These are phyloP conservation scores for Stephanodiscus triporus DNA, from an alignment of 108 stramenopile genomes.

Conservation along the genomic window DNA sequence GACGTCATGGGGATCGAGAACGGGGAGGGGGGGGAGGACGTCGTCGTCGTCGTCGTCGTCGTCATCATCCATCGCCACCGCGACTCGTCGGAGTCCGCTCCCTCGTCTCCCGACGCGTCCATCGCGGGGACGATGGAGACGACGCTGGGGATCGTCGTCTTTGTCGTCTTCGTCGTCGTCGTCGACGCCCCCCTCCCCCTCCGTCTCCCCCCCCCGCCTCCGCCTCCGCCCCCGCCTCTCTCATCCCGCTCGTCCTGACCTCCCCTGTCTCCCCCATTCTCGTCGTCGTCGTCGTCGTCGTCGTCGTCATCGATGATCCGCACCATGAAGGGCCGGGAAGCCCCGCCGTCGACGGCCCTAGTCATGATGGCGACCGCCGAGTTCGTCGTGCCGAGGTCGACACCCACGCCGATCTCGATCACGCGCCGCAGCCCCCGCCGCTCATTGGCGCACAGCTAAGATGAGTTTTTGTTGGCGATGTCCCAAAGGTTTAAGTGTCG, in stretches of 20 bases:
- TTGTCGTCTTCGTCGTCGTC: neutral
- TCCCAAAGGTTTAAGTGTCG: too few species aligned
- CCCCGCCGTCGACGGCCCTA: slow-evolving; percentile 32
- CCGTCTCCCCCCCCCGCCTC: neutral
- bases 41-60: neutral
- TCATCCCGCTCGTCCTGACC: too few species aligned
- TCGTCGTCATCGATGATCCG: slow-evolving; percentile 4
- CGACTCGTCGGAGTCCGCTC: neutral
- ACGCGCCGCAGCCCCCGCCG: too few species aligned
- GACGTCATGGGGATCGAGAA: neutral
- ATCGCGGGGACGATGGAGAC: slow-evolving; percentile 17
- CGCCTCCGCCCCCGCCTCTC: too few species aligned
- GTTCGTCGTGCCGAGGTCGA: slow-evolving; percentile 94
- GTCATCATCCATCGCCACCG: neutral
- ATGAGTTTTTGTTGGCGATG: too few species aligned
- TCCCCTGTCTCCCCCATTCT: too few species aligned
- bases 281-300: neutral
- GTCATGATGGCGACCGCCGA: slow-evolving; percentile 85
- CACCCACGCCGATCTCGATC: slow-evolving; percentile 83
- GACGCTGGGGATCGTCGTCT: slow-evolving; percentile 34
- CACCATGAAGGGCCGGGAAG: slow-evolving; percentile 61
- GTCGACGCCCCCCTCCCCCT: neutral
- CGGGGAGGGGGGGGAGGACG: too few species aligned
- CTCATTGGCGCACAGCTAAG: too few species aligned
- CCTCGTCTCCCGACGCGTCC: neutral